Evolutionary conservation across 2,329 filamentous ascomycete genomes (phyloP).

Genomic region (Cladosporium sp.): DNA sequence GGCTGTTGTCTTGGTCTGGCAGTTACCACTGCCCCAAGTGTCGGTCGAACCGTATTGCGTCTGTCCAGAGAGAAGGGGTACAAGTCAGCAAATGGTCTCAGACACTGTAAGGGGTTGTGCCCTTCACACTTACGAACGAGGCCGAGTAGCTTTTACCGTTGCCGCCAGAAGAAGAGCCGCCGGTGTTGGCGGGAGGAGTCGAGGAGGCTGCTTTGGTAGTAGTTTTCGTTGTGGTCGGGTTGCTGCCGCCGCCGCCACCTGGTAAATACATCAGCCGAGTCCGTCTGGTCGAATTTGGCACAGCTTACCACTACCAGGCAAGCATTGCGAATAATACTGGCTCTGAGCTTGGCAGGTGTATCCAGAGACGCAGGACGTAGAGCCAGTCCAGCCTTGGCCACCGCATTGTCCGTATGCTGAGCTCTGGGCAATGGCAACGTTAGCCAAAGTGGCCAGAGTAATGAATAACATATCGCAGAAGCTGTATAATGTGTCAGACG

Average conservation of each 20-base stretch:
- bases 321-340: slow-evolving; percentile 24
- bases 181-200: slow-evolving; percentile 6
- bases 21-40: slow-evolving; percentile 31
- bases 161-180: background rate
- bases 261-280: background rate
- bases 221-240: slow-evolving; percentile 5
- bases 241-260: background rate
- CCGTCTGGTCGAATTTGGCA: background rate
- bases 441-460: background rate
- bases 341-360: slow-evolving; percentile 19
- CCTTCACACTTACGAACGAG: too few relatives aligned
- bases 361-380: slow-evolving; percentile 19
- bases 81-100: too few relatives aligned
- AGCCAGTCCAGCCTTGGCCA: slow-evolving; percentile 19
- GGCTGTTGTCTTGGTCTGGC: slow-evolving; percentile 35
- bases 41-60: slow-evolving; percentile 35
- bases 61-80: too few relatives aligned
- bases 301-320: slow-evolving; percentile 11
- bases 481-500: background rate
- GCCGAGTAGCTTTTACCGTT: slow-evolving; percentile 20
- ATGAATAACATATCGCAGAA: background rate
- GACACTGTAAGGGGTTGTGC: too few relatives aligned
- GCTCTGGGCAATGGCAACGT: background rate
- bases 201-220: slow-evolving; percentile 13
- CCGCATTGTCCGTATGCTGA: slow-evolving; percentile 21